These are phyloP conservation scores for Blepharisma stoltei DNA, from an alignment of 73 alveolate species.

Conservation along the genomic window DNA sequence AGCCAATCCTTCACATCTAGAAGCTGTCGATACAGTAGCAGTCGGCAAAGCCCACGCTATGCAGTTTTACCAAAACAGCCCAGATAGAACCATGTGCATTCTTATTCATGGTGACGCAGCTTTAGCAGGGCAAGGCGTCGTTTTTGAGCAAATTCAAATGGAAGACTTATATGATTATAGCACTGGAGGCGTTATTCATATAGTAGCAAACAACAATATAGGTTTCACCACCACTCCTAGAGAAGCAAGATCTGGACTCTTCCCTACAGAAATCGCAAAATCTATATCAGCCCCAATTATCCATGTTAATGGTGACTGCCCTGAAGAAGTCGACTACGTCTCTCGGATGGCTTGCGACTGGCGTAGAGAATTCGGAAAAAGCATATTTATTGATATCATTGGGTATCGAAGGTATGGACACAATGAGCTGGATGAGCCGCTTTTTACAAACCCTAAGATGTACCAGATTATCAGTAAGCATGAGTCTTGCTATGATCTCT, in stretches of 20 bases:
- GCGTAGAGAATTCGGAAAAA: conserved; percentile 45
- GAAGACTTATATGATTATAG: conserved; percentile 57
- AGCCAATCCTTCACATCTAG: conserved; percentile 97
- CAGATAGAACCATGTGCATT: conserved; percentile 50
- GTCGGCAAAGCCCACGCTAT: conserved; percentile 84
- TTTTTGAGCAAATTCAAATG: conserved; percentile 80
- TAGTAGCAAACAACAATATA: conserved; percentile 80
- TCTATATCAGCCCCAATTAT: conserved; percentile 78
- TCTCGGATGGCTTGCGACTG: conserved; percentile 56
- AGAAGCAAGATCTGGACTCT: conserved; percentile 58
- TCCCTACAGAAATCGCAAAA: conserved; percentile 71
- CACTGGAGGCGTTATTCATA: conserved; percentile 78
- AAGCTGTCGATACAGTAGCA: conserved; percentile 82
- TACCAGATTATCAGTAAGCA: conserved; percentile 40
- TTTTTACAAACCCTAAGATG: conserved; percentile 69
- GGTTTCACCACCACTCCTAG: conserved; percentile 86
- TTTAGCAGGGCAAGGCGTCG: conserved; percentile 91
- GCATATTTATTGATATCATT: conserved; percentile 75
- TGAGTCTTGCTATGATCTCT: conserved; percentile 11
- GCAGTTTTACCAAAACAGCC: conserved; percentile 55
- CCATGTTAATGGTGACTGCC: conserved; percentile 86
- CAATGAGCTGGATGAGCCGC: conserved; percentile 75
- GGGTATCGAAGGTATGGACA: conserved; percentile 81
- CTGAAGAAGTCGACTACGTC: conserved; percentile 54
- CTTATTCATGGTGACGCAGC: conserved; percentile 93